A percentile compares a stretch with the other conserved stretches of the same genome.
phyloP scores from a whole-genome alignment of 352 stramenopile genomes.

The Pythium guiyangense region DNA sequence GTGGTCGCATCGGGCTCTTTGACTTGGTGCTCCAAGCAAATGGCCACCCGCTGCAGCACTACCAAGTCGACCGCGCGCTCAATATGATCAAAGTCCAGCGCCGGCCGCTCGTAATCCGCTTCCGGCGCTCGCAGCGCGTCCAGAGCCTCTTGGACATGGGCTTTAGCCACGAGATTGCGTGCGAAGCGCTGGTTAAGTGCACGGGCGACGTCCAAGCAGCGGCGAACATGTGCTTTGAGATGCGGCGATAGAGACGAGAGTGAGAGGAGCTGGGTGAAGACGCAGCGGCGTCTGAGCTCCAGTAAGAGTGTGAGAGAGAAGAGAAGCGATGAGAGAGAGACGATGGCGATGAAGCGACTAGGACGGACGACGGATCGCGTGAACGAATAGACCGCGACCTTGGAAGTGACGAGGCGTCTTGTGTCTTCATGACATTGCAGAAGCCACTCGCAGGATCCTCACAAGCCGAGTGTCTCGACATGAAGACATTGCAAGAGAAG shows the following conservation, averaged over 20 bases:
- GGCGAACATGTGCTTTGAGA: slow-evolving; percentile 66
- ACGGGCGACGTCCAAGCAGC: slow-evolving; percentile 59
- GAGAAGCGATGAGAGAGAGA: neutral
- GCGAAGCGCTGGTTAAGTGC: slow-evolving; percentile 42
- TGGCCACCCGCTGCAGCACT: slow-evolving; percentile 76
- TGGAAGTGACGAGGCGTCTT: too few relatives aligned
- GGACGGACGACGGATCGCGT: too few relatives aligned
- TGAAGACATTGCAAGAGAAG: neutral
- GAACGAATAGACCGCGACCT: too few relatives aligned
- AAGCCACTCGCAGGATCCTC: too few relatives aligned
- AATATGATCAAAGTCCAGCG: slow-evolving; percentile 85
- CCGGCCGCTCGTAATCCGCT: slow-evolving; percentile 72
- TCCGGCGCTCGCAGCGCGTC: slow-evolving; percentile 61
- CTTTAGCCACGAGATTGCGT: slow-evolving; percentile 45
- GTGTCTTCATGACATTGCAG: too few relatives aligned
- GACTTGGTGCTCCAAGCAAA: slow-evolving; percentile 76
- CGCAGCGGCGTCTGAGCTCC: neutral
- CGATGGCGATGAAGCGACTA: neutral
- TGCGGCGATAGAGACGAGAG: slow-evolving; percentile 12
- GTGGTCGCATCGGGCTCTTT: slow-evolving; percentile 64
- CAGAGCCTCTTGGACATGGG: slow-evolving; percentile 74
- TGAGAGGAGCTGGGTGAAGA: neutral
- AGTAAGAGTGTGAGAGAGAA: too few relatives aligned
- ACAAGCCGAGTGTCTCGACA: too few relatives aligned
- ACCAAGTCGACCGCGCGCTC: slow-evolving; percentile 72